A percentile compares a stretch with the other conserved stretches of the same genome.
Evolutionary conservation across 2,329 filamentous ascomycete species (phyloP).

Genomic region (Fonsecaea pedrosoi): DNA sequence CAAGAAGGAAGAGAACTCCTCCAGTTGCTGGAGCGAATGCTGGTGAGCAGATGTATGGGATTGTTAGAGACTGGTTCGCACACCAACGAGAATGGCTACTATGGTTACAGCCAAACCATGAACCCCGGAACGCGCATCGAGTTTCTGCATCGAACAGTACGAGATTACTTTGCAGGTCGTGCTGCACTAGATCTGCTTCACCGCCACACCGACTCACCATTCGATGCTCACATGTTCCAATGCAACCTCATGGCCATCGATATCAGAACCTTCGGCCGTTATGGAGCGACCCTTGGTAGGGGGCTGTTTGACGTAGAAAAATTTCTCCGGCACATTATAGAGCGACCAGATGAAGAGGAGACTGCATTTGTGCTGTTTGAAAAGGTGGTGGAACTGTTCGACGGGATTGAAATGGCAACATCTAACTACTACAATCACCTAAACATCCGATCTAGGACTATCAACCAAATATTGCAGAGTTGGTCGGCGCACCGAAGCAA

Average conservation of each 20-base stretch:
- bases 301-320: too few relatives aligned
- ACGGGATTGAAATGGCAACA: background rate
- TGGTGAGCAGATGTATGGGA: background rate
- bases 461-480: background rate
- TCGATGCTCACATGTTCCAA: conserved; percentile 10
- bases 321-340: background rate
- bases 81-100: background rate
- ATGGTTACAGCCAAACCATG: background rate
- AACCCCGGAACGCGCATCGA: background rate
- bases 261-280: background rate
- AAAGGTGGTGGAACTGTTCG: background rate
- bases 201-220: background rate
- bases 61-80: background rate
- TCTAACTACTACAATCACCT: too few relatives aligned
- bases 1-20: background rate
- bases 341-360: background rate
- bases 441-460: too few relatives aligned
- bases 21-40: background rate
- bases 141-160: conserved; percentile 2
- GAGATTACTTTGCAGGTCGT: conserved; percentile 2
- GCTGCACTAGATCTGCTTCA: conserved; percentile 5
- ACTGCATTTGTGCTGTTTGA: conserved; percentile 1
- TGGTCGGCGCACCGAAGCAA: background rate
- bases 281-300: too few relatives aligned
- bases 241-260: background rate